Conservation (phyloP, 2,329 filamentous ascomycete species). For the Pseudogymnoascus sp. region DNA sequence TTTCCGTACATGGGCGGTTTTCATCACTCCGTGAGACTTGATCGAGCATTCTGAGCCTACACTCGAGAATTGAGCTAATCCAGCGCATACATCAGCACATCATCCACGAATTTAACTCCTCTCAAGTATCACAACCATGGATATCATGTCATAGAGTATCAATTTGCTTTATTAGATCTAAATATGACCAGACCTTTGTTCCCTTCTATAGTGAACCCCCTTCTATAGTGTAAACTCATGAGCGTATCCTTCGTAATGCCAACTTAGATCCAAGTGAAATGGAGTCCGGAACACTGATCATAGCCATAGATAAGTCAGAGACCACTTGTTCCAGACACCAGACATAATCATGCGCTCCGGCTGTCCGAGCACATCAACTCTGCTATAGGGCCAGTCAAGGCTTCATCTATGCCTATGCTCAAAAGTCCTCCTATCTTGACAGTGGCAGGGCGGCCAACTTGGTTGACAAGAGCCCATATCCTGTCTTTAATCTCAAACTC, state of each 20-base stretch:
- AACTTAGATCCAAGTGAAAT: neutral
- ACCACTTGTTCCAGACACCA: neutral
- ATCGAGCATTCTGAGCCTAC: no score
- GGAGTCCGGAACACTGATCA: neutral
- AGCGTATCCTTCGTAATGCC: neutral
- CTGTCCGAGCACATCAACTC: neutral
- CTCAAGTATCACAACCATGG: neutral
- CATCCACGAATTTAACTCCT: no score
- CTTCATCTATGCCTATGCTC: neutral
- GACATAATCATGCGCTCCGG: neutral
- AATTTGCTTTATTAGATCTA: neutral
- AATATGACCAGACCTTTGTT: neutral
- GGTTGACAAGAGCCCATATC: slow-evolving; percentile 5
- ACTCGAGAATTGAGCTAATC: no score
- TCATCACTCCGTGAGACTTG: no score
- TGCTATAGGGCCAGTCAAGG: neutral
- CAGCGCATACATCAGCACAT: no score
- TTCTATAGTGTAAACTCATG: neutral
- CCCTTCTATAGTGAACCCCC: neutral
- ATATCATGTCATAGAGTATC: neutral
- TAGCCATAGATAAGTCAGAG: neutral
- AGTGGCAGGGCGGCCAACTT: neutral
- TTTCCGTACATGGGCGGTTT: no score
- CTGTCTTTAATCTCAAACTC: slow-evolving; percentile 23
- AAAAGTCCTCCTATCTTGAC: neutral